Evolutionary conservation across 1,284 basidiomycete genomes (phyloP).

Genomic region (Puccinia polysora): DNA sequence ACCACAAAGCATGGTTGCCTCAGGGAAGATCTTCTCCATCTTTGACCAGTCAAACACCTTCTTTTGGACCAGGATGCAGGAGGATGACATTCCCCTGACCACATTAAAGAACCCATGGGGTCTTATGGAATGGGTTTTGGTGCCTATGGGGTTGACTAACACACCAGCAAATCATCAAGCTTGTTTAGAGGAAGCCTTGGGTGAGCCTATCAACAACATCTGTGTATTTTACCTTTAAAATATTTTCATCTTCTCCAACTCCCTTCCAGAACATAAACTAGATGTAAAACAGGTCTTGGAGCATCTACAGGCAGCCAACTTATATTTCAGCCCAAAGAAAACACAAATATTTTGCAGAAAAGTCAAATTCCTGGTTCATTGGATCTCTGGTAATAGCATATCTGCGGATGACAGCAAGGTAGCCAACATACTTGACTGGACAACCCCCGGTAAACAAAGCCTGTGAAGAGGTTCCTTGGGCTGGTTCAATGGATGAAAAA

Average conservation of each 20-base stretch:
- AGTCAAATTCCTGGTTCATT: constrained; percentile 54
- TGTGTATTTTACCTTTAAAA: constrained; percentile 49
- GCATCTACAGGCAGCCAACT: background rate
- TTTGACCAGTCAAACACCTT: constrained; percentile 57
- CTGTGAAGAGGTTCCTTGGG: constrained; percentile 54
- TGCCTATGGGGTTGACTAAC: constrained; percentile 56
- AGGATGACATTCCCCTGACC: constrained; percentile 53
- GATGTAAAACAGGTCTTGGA: background rate
- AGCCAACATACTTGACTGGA: constrained; percentile 54
- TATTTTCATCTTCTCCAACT: background rate
- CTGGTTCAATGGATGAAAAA: too few species aligned
- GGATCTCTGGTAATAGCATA: constrained; percentile 52
- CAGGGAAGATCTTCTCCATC: constrained; percentile 52
- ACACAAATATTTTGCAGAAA: constrained; percentile 50
- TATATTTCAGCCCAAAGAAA: constrained; percentile 50
- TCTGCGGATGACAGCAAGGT: constrained; percentile 52
- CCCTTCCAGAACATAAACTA: constrained; percentile 52
- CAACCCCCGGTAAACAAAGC: constrained; percentile 48
- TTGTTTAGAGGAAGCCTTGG: constrained; percentile 45
- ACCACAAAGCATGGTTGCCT: constrained; percentile 1
- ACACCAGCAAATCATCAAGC: constrained; percentile 50
- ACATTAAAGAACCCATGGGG: constrained; percentile 54
- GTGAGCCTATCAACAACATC: constrained; percentile 47
- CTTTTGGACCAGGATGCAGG: constrained; percentile 55
- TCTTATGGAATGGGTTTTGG: constrained; percentile 54